phyloP scores from a whole-genome alignment of 352 stramenopile species.

The Phytopythium montanum region DNA sequence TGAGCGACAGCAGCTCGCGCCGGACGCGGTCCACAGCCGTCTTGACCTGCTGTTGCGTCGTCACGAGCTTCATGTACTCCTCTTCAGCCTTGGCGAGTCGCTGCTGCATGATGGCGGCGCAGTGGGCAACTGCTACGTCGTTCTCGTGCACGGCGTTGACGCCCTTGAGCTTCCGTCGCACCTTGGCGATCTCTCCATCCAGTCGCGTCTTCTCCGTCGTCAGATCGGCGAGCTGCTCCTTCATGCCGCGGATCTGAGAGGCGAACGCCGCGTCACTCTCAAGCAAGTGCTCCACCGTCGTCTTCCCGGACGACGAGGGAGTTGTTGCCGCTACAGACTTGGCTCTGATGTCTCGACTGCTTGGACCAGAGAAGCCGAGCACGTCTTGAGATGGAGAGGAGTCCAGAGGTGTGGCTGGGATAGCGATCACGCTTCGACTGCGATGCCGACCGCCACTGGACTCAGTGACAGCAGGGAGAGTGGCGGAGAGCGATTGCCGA shows the following conservation, averaged over 20 bases:
- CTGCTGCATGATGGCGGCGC: constrained; percentile 71
- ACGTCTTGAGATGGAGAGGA: background rate
- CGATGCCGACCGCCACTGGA: background rate
- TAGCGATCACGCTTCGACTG: background rate
- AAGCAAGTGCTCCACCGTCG: constrained; percentile 58
- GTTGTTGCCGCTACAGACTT: background rate
- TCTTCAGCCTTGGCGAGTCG: constrained; percentile 67
- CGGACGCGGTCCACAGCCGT: constrained; percentile 56
- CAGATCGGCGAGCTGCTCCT: constrained; percentile 50
- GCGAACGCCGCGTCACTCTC: constrained; percentile 65
- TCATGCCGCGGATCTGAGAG: constrained; percentile 48
- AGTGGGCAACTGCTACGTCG: constrained; percentile 70
- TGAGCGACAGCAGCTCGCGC: constrained; percentile 51
- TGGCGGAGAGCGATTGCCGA: background rate
- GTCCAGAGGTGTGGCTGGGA: background rate
- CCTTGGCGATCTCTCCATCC: constrained; percentile 38
- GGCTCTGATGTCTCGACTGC: background rate
- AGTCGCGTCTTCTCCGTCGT: constrained; percentile 41
- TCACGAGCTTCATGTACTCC: constrained; percentile 79
- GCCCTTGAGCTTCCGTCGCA: constrained; percentile 52
- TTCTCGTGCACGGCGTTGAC: constrained; percentile 78
- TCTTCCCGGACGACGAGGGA: constrained; percentile 20
- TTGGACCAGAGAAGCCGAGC: background rate
- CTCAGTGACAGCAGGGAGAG: background rate
- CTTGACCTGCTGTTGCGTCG: constrained; percentile 54